A percentile compares a stretch with the other conserved stretches of the same genome.
Conservation (phyloP, 108 stramenopile genomes). For the Parietichytrium sp. region DNA sequence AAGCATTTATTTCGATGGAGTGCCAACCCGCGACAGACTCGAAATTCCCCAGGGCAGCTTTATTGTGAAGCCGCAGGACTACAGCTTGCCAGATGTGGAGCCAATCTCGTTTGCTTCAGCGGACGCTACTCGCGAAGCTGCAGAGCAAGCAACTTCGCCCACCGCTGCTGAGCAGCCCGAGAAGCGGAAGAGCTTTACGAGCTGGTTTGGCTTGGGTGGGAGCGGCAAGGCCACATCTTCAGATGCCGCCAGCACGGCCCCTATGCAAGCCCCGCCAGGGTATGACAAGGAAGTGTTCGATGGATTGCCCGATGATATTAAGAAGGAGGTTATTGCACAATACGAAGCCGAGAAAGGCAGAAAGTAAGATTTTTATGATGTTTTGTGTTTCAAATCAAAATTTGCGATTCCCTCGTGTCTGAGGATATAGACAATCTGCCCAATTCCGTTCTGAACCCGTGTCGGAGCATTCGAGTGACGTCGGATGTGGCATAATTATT, state of each 20-base stretch:
- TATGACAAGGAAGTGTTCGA: constrained; percentile 39
- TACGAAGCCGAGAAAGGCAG: constrained; percentile 20
- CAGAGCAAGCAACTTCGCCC: background rate
- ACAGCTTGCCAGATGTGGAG: background rate
- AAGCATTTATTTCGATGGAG: constrained; percentile 19
- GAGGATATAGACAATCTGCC: too few relatives aligned
- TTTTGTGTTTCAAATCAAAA: too few relatives aligned
- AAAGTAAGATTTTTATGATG: too few relatives aligned
- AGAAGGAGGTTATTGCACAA: background rate
- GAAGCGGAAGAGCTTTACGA: background rate
- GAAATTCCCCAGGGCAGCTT: background rate
- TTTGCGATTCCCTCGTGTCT: too few relatives aligned
- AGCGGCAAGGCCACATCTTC: background rate
- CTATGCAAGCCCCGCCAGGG: constrained; percentile 4
- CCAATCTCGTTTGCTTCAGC: background rate
- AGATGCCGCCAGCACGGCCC: background rate
- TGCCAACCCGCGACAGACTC: constrained; percentile 3
- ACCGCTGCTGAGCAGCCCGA: background rate
- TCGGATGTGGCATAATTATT: too few relatives aligned
- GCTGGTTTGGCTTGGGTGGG: constrained; percentile 25
- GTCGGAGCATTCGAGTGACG: too few relatives aligned
- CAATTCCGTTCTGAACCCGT: too few relatives aligned
- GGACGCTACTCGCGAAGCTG: background rate
- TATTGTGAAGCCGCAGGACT: background rate
- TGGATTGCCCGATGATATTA: background rate